These are phyloP conservation scores for Monosporascus sp. DNA, from an alignment of 2,329 filamentous ascomycete species.

Conservation along the genomic window DNA sequence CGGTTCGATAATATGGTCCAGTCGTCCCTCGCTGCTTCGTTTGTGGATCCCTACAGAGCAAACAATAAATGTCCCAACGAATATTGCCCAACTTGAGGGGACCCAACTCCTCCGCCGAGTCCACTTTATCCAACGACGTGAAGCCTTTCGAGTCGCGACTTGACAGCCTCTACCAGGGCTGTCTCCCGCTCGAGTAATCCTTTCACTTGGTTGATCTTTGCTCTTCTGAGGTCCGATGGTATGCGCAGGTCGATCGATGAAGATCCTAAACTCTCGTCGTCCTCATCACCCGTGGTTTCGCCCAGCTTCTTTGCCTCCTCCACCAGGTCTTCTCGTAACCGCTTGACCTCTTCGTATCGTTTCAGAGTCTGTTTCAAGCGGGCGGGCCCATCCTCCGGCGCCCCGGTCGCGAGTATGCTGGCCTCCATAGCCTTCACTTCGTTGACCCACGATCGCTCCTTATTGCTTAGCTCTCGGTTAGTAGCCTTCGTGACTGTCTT, in stretches of 20 bases:
- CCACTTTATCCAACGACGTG: slow-evolving; percentile 24
- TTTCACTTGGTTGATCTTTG: slow-evolving; percentile 60
- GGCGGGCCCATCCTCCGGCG: slow-evolving; percentile 24
- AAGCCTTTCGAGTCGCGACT: slow-evolving; percentile 55
- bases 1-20: background rate
- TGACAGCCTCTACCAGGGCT: slow-evolving; percentile 62
- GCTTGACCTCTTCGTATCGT: slow-evolving; percentile 52
- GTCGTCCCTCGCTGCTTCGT: background rate
- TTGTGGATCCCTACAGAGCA: slow-evolving; percentile 3
- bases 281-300: slow-evolving; percentile 18
- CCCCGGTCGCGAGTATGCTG: slow-evolving; percentile 35
- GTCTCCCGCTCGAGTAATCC: slow-evolving; percentile 59
- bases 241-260: slow-evolving; percentile 44
- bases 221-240: slow-evolving; percentile 54
- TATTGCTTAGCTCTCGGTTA: slow-evolving; percentile 52
- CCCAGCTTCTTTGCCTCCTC: slow-evolving; percentile 43
- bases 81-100: slow-evolving; percentile 6
- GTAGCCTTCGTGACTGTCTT: slow-evolving; percentile 38
- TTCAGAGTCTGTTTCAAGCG: slow-evolving; percentile 46
- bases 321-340: slow-evolving; percentile 46
- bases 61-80: slow-evolving; percentile 12
- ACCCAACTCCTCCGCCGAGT: slow-evolving; percentile 5
- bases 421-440: slow-evolving; percentile 34
- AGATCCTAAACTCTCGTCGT: slow-evolving; percentile 21
- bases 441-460: slow-evolving; percentile 49